phyloP scores from a whole-genome alignment of 495 filamentous ascomycete genomes.

The Jackrogersella multiformis region DNA sequence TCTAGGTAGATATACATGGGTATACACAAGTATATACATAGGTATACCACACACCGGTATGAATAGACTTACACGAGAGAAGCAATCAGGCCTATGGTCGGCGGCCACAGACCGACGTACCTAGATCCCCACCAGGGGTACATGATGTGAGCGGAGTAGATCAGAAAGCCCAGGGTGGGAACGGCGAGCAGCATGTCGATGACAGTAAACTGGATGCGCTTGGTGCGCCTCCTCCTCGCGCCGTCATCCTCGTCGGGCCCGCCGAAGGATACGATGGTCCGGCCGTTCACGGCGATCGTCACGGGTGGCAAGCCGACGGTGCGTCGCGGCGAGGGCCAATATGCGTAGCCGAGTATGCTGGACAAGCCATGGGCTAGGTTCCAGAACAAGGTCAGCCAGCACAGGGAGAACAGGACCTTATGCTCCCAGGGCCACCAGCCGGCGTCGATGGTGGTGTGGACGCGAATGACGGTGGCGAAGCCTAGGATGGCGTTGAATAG shows the following conservation, averaged over 20 bases:
- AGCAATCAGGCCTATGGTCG: slow-evolving; percentile 43
- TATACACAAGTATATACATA: no score
- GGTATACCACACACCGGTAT: no score
- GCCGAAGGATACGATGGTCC: slow-evolving; percentile 39
- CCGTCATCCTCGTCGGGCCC: slow-evolving; percentile 39
- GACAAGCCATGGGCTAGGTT: slow-evolving; percentile 36
- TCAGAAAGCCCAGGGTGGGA: slow-evolving; percentile 37
- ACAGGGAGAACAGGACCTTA: slow-evolving; percentile 41
- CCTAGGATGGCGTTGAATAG: slow-evolving; percentile 37
- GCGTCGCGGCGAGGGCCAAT: slow-evolving; percentile 42
- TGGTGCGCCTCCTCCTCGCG: slow-evolving; percentile 32
- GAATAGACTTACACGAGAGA: slow-evolving; percentile 36
- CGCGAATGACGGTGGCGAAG: slow-evolving; percentile 37
- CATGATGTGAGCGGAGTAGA: slow-evolving; percentile 45
- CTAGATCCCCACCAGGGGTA: slow-evolving; percentile 44
- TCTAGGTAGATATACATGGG: background rate
- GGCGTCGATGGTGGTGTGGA: slow-evolving; percentile 43
- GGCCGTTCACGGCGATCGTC: slow-evolving; percentile 32
- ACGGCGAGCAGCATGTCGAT: slow-evolving; percentile 38
- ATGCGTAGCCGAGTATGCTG: slow-evolving; percentile 39
- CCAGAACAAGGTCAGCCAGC: slow-evolving; percentile 41
- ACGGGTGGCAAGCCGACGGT: slow-evolving; percentile 40
- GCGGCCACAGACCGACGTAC: slow-evolving; percentile 43
- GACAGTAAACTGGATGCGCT: slow-evolving; percentile 40
- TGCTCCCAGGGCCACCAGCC: slow-evolving; percentile 47